Base-by-base conservation (phyloP, 208 protist species). In the Naegleria fowleri region DNA sequence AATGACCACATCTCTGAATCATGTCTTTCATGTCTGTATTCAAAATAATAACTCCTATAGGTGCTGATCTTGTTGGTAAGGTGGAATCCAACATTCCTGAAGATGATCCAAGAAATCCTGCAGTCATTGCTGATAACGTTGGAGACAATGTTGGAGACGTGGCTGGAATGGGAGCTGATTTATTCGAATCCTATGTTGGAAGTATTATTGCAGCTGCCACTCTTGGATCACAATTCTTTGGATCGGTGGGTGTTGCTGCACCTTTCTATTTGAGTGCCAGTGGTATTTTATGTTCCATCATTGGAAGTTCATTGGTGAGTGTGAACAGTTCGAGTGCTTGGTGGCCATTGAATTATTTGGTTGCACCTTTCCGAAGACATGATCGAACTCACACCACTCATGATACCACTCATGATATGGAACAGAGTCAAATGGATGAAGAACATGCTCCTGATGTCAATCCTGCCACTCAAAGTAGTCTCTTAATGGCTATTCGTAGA, bases 101-200 rank as follows among this genome's bases (percentile, higher is more conserved):
- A 92, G 98, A 99, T 92, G 98, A 99, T 91, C 97, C 98, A 59
- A 95, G 97, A 59, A 99, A 99, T 95, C 97, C 98, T 16, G 97
- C 96, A 43, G 97, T 98, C 15, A 98, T 98, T 93, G 97, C 97
- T 25, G 97, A 98, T 92, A 98, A 97, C 93, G 98, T 98, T 83
- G 97, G 97, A 43, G 97, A 98, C 92, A 98, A 98, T 93, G 97
- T 97, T 29, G 97, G 97, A 43, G 97, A 99, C 90, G 97, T 97
- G 90, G 97, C 97, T 41, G 98, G 97, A 55, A 97, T 97, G 94
- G 97, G 97, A 41, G 97, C 97, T 58, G 98, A 99, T 92, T 93
- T 99, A 19, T 99, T 99, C 91, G 97, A 98, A 52, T 98, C 96
- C 91, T 98, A 97, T 92, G 97, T 97, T 41, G 98, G 97, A 90